Conservation (phyloP, 768 basidiomycete genomes). For the Boletus speciosus region DNA sequence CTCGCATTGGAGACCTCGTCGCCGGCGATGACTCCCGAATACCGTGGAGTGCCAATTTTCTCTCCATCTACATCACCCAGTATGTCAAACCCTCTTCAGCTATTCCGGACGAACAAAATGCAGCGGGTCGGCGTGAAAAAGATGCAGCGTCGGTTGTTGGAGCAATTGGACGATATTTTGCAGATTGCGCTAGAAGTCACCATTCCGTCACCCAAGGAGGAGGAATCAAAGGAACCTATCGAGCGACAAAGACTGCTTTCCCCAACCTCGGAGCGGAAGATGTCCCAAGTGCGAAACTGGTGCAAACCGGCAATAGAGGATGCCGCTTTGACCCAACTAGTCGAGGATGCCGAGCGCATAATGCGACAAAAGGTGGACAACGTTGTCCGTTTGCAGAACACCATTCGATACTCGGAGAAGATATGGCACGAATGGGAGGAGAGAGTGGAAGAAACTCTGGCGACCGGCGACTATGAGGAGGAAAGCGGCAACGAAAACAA, state of each 20-base stretch:
- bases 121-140: slow-evolving; percentile 78
- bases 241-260: slow-evolving; percentile 90
- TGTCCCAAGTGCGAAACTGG: slow-evolving; percentile 83
- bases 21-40: slow-evolving; percentile 66
- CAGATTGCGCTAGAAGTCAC: slow-evolving; percentile 77
- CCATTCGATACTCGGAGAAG: slow-evolving; percentile 94
- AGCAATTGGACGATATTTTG: slow-evolving; percentile 84
- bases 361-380: slow-evolving; percentile 94
- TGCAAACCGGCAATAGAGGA: slow-evolving; percentile 83
- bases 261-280: slow-evolving; percentile 83
- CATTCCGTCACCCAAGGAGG: slow-evolving; percentile 86
- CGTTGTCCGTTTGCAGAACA: slow-evolving; percentile 94
- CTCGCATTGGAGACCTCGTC: slow-evolving; percentile 73
- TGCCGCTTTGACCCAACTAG: slow-evolving; percentile 73
- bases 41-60: slow-evolving; percentile 84
- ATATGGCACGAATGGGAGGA: slow-evolving; percentile 97
- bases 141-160: slow-evolving; percentile 74
- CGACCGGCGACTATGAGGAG: slow-evolving; percentile 54
- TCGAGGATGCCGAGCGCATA: slow-evolving; percentile 83
- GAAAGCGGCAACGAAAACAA: slow-evolving; percentile 45
- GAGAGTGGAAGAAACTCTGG: slow-evolving; percentile 68
- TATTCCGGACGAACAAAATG: slow-evolving; percentile 76
- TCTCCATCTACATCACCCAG: slow-evolving; percentile 68
- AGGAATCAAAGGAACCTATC: slow-evolving; percentile 86
- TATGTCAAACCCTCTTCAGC: slow-evolving; percentile 69